Evolutionary conservation across 805 yeast genomes (phyloP), one percentile per base, ranked within the genome.

Genomic region (Clavispora santaluciae): DNA sequence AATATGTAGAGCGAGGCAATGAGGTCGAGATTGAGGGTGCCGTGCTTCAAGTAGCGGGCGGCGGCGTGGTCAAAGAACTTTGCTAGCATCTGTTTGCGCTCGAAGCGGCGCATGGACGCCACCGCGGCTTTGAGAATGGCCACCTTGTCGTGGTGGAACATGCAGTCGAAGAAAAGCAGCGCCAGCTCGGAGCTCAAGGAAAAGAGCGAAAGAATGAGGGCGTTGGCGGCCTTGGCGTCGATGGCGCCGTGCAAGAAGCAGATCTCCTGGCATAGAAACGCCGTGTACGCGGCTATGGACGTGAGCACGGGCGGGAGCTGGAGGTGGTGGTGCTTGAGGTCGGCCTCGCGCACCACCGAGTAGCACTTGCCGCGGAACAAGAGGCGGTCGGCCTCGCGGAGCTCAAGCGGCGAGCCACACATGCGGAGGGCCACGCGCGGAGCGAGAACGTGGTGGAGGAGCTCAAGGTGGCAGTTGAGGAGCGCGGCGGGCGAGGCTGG

Each of bases 311-410:
- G 15, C 10, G 56, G 46, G 6, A 55, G 45, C 5, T 40, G 38
- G 15, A 38, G 35, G 22, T 40, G 24, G 9, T 39, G 36, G 20
- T 36, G 38, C 3, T 42, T 46, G 22, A 54, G 28, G 16, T 40
- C 44, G 5, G 51, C 46, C 41, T 66, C 70, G 24, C 54, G 56
- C 12, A 58, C 44, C 11, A 59, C 38, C 1, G 64, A 41, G 33
- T 54, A 61, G 9, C 49, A 38, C 35, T 50, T 55, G 0, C 73
- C 73, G 33, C 55, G 64, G 45, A 61, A 68, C 8, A 69, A n/a
- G 5, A 68, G 47, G 37, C 62, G 63, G 36, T 66, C 72, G n/a
- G 64, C 43, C 41, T 68, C 73, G 33, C 56, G 57, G 7, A 44
- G 24, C 23, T 56, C 57, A 6, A 53, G 21, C 2, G 41, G 36